Conservation (phyloP, 495 filamentous ascomycete species). For the Jackrogersella minutella region DNA sequence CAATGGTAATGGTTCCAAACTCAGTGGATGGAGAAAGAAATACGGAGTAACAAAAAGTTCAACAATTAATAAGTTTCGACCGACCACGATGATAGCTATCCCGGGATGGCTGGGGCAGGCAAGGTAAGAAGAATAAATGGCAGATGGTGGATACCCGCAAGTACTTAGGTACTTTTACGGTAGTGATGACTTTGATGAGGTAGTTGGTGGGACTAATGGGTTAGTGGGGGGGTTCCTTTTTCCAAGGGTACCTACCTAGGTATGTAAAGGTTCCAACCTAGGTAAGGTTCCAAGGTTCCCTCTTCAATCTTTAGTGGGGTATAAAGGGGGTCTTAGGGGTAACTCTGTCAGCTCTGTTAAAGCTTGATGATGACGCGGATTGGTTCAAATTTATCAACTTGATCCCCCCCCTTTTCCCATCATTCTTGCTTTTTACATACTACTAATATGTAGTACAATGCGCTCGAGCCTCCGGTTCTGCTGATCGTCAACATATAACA, state of each 20-base stretch:
- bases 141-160: too few species aligned
- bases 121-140: too few species aligned
- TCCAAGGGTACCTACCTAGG: not conserved
- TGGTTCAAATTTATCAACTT: conserved; percentile 23
- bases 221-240: not conserved
- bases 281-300: conserved; percentile 1
- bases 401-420: not conserved
- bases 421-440: not conserved
- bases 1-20: not conserved
- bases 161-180: too few species aligned
- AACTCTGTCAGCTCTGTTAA: not conserved
- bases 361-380: conserved; percentile 9
- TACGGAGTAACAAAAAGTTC: not conserved
- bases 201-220: not conserved
- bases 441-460: not conserved
- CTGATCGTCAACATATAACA: conserved; percentile 27
- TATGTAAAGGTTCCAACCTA: too few species aligned
- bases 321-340: conserved; percentile 20
- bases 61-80: conserved; percentile 3
- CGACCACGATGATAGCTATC: too few species aligned
- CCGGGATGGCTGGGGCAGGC: conserved; percentile 22
- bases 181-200: not conserved
- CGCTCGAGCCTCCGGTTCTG: conserved; percentile 31
- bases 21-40: not conserved
- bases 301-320: conserved; percentile 15